These are phyloP conservation scores for Coemansia sp. DNA, from an alignment of 192 early-diverging fungal genomes.

Conservation along the genomic window DNA sequence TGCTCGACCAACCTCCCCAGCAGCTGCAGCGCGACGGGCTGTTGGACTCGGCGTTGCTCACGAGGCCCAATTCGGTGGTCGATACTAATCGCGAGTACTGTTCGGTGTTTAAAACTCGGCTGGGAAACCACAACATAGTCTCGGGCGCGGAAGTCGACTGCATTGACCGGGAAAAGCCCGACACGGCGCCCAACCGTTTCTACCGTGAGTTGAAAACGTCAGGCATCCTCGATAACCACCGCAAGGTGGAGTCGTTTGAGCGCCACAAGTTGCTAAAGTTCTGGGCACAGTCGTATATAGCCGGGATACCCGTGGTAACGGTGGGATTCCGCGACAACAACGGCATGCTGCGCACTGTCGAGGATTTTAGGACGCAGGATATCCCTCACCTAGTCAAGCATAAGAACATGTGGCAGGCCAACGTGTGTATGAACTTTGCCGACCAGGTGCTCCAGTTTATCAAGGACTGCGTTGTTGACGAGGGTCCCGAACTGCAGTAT, in stretches of 20 bases:
- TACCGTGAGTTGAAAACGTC: conserved; percentile 92
- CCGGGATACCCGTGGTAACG: conserved; percentile 80
- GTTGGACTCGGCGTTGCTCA: neutral
- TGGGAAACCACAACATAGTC: conserved; percentile 69
- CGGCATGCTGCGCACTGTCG: conserved; percentile 54
- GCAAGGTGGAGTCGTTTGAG: conserved; percentile 67
- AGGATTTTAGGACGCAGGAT: conserved; percentile 73
- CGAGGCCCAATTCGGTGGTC: conserved; percentile 39
- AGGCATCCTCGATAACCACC: conserved; percentile 20
- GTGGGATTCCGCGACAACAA: conserved; percentile 83
- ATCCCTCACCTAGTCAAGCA: conserved; percentile 78
- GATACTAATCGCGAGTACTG: conserved; percentile 91
- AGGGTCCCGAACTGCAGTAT: conserved; percentile 39
- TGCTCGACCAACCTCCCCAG: conserved; percentile 59
- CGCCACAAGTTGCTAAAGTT: conserved; percentile 81
- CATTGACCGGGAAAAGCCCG: conserved; percentile 54
- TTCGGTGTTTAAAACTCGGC: conserved; percentile 74
- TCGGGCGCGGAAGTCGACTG: conserved; percentile 97
- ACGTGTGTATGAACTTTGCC: conserved; percentile 85
- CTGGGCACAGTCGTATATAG: conserved; percentile 93
- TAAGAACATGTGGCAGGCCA: conserved; percentile 74
- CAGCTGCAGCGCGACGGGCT: conserved; percentile 16
- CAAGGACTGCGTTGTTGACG: conserved; percentile 12
- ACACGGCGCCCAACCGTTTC: conserved; percentile 53
- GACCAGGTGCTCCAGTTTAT: conserved; percentile 58